phyloP scores from a whole-genome alignment of 2,329 filamentous ascomycete genomes.

The Xylariaceae sp. region DNA sequence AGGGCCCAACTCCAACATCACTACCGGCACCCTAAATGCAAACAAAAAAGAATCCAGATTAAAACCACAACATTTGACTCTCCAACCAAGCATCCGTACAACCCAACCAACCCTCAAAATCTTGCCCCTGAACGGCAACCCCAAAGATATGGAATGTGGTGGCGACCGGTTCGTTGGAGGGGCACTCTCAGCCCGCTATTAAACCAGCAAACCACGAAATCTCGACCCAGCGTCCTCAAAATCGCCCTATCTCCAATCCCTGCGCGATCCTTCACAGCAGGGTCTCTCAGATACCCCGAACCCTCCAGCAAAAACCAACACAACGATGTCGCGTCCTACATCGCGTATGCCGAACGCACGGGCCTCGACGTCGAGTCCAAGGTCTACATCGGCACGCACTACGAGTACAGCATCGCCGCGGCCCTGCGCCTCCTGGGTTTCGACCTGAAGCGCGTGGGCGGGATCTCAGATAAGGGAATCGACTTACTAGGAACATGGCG shows the following conservation, averaged over 20 bases:
- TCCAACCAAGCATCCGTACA: no score
- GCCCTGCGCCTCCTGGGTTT: conserved; percentile 59
- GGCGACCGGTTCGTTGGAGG: conserved; percentile 6
- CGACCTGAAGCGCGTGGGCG: conserved; percentile 61
- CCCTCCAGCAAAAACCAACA: conserved; percentile 46
- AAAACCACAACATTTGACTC: no score
- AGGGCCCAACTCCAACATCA: no score
- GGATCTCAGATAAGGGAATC: conserved; percentile 63
- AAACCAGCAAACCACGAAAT: background rate
- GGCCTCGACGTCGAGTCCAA: conserved; percentile 52
- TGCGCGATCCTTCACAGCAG: conserved; percentile 7
- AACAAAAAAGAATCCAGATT: no score
- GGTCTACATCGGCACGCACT: conserved; percentile 67
- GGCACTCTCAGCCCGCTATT: conserved; percentile 5
- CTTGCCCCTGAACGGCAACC: no score
- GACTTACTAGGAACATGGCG: conserved; percentile 69
- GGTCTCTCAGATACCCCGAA: conserved; percentile 40
- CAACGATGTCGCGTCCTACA: conserved; percentile 58
- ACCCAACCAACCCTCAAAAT: no score
- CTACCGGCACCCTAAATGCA: no score
- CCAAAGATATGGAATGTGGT: conserved; percentile 19
- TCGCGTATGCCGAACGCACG: conserved; percentile 55
- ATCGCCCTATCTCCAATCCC: background rate
- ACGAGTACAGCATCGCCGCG: conserved; percentile 64
- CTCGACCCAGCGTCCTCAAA: background rate